A percentile compares a stretch with the other conserved stretches of the same genome.
phyloP scores from a whole-genome alignment of 345 rosid genomes.

The Lepidium aucheri region DNA sequence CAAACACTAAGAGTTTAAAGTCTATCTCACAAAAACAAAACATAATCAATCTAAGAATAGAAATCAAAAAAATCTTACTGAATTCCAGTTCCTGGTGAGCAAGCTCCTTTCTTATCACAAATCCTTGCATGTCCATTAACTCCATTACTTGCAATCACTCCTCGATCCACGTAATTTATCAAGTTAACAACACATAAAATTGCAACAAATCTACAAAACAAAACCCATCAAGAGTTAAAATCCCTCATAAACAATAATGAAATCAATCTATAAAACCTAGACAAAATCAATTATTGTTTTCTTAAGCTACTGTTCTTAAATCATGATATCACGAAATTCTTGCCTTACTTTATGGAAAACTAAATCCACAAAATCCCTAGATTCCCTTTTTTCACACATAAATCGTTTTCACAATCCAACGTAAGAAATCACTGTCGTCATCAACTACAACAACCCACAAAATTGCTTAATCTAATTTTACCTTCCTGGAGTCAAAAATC shows the following conservation, averaged over 20 bases:
- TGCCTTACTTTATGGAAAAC: background rate
- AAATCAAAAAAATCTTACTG: constrained; percentile 43
- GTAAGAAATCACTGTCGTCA: background rate
- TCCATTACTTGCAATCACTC: constrained; percentile 92
- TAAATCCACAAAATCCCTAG: background rate
- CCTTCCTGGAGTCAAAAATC: constrained; percentile 46
- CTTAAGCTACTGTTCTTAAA: background rate
- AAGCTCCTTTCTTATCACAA: constrained; percentile 54
- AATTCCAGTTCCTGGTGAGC: constrained; percentile 75
- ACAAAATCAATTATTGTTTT: background rate
- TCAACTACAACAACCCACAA: background rate
- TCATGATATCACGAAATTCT: constrained; percentile 7
- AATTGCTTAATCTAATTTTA: background rate
- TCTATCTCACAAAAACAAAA: background rate
- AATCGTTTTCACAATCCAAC: background rate
- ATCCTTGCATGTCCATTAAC: constrained; percentile 65
- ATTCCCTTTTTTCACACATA: background rate
- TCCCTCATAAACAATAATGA: background rate
- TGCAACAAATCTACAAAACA: constrained; percentile 51
- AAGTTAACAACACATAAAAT: constrained; percentile 75
- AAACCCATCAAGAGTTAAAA: background rate
- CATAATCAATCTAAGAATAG: background rate
- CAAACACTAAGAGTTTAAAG: background rate
- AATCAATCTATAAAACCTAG: background rate
- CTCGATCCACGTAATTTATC: constrained; percentile 89